These are phyloP conservation scores for Suillus paluster DNA, from an alignment of 768 basidiomycete genomes.

Conservation along the genomic window DNA sequence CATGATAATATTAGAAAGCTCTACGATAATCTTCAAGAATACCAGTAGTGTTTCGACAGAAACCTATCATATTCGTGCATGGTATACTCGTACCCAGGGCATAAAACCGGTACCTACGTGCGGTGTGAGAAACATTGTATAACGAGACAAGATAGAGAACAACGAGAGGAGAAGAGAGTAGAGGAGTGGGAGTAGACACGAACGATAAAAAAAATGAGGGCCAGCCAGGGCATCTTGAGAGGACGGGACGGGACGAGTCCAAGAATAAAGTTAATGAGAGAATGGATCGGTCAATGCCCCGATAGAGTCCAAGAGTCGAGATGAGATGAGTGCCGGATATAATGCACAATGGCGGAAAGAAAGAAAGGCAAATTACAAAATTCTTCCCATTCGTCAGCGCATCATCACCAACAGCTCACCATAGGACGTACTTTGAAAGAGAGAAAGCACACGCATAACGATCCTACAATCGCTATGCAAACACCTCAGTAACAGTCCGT, in stretches of 20 bases:
- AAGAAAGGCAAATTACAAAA: constrained; percentile 23
- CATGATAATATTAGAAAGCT: constrained; percentile 28
- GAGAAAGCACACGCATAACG: constrained; percentile 8
- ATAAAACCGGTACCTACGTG: constrained; percentile 28
- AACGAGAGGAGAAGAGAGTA: constrained; percentile 22
- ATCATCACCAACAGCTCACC: neutral
- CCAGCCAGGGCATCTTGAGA: constrained; percentile 9
- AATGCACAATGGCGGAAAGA: constrained; percentile 22
- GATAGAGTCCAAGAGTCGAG: too few relatives aligned
- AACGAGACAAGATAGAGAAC: constrained; percentile 24
- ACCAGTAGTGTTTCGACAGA: constrained; percentile 30
- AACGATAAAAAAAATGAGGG: constrained; percentile 11
- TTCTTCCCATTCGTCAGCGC: constrained; percentile 11
- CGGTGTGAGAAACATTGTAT: constrained; percentile 14
- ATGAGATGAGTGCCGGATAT: constrained; percentile 29
- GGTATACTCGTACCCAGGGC: constrained; percentile 28
- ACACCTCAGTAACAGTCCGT: constrained; percentile 56
- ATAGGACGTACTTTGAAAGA: constrained; percentile 21
- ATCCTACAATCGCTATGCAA: constrained; percentile 27
- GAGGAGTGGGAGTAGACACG: constrained; percentile 16
- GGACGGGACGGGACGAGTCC: neutral
- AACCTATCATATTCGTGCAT: constrained; percentile 26
- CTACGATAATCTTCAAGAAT: constrained; percentile 33
- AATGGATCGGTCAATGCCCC: constrained; percentile 22
- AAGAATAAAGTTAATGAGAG: constrained; percentile 37